Conservation (phyloP, 768 basidiomycete species). For the Macrolepiota albuminosa region DNA sequence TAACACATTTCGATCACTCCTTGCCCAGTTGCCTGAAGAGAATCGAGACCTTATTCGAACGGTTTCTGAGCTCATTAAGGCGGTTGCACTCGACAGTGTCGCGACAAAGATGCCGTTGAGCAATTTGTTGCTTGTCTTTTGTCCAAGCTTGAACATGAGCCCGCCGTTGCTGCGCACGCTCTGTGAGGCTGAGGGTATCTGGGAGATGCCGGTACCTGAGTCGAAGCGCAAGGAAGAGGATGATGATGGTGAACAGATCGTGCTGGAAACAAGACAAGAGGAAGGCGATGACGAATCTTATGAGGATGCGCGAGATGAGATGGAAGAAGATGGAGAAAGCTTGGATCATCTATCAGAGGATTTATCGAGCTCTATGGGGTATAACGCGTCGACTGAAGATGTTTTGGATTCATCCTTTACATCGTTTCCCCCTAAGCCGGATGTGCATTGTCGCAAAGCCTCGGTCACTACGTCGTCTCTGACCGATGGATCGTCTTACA, state of each 20-base stretch:
- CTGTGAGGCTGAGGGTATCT: slow-evolving; percentile 67
- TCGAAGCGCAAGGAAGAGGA: slow-evolving; percentile 28
- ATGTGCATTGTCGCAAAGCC: slow-evolving; percentile 6
- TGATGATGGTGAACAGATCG: slow-evolving; percentile 19
- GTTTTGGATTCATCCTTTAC: slow-evolving; percentile 12
- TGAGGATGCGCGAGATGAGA: slow-evolving; percentile 23
- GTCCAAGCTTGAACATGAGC: slow-evolving; percentile 79
- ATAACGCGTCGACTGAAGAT: slow-evolving; percentile 32
- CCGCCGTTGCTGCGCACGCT: slow-evolving; percentile 67
- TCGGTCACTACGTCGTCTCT: slow-evolving; percentile 15
- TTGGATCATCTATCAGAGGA: slow-evolving; percentile 24
- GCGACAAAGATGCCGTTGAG: slow-evolving; percentile 92
- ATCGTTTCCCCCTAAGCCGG: slow-evolving; percentile 1
- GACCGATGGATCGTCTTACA: slow-evolving; percentile 20
- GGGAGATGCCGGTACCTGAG: slow-evolving; percentile 32
- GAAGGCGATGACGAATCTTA: slow-evolving; percentile 20
- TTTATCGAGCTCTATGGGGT: slow-evolving; percentile 26
- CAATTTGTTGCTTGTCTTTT: slow-evolving; percentile 84
- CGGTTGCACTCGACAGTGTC: slow-evolving; percentile 60
- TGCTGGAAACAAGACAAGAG: slow-evolving; percentile 23
- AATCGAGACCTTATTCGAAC: slow-evolving; percentile 84
- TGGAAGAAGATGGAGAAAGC: slow-evolving; percentile 23
- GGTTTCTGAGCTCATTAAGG: slow-evolving; percentile 73
- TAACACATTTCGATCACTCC: slow-evolving; percentile 54
- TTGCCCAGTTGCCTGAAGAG: slow-evolving; percentile 68